Evolutionary conservation across 2,329 filamentous ascomycete genomes (phyloP).

Genomic region (Verticillium nubilum): DNA sequence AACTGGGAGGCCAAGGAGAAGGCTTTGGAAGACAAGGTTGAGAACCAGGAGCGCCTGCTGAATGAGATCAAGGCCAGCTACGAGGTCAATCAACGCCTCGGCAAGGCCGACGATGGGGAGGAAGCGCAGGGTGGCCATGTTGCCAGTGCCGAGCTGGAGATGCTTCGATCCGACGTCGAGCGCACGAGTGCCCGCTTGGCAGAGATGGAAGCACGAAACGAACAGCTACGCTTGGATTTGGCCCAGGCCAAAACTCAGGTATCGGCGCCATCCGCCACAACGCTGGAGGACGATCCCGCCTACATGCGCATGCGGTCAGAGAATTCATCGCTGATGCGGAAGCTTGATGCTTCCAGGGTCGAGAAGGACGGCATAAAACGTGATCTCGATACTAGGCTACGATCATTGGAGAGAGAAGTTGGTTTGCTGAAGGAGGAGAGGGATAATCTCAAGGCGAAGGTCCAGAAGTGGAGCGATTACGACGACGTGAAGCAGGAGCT

Average conservation of each 20-base stretch:
- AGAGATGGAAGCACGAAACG: constrained; percentile 89
- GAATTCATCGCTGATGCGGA: constrained; percentile 86
- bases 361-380: constrained; percentile 80
- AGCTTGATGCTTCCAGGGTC: constrained; percentile 75
- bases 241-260: constrained; percentile 79
- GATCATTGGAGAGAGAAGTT: constrained; percentile 75
- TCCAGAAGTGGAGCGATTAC: constrained; percentile 89
- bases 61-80: constrained; percentile 97
- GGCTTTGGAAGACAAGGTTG: constrained; percentile 84
- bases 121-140: constrained; percentile 57
- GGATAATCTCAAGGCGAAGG: constrained; percentile 71
- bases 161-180: constrained; percentile 87
- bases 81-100: constrained; percentile 88
- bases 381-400: constrained; percentile 67
- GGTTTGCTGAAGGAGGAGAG: constrained; percentile 72
- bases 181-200: constrained; percentile 80
- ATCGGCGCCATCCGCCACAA: constrained; percentile 51
- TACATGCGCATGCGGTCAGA: constrained; percentile 87
- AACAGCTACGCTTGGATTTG: constrained; percentile 84
- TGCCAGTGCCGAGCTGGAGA: constrained; percentile 85
- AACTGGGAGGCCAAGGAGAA: constrained; percentile 97
- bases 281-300: constrained; percentile 81
- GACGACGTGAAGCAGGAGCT: constrained; percentile 95
- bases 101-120: constrained; percentile 61
- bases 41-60: constrained; percentile 85